phyloP scores from a whole-genome alignment of 2,329 filamentous ascomycete species.

The Clarireedia hainanense region DNA sequence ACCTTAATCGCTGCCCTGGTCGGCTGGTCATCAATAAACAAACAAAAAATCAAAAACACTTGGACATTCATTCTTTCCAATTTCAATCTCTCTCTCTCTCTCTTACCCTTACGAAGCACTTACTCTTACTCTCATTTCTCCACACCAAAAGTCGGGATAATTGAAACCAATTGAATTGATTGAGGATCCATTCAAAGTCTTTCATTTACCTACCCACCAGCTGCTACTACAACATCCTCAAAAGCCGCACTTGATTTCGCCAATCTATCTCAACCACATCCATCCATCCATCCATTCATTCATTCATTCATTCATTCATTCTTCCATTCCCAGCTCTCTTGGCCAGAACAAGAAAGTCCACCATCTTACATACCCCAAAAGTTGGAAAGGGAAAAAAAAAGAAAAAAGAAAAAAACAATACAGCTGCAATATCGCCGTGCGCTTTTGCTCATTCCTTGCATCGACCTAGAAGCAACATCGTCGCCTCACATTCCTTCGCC shows the following conservation, averaged over 20 bases:
- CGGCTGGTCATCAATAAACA: too few relatives aligned
- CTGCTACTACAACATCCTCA: too few relatives aligned
- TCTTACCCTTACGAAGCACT: too few relatives aligned
- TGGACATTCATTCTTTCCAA: neutral
- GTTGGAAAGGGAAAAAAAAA: neutral
- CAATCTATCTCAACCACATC: neutral
- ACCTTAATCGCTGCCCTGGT: too few relatives aligned
- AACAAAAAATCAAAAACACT: too few relatives aligned
- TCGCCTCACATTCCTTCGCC: neutral
- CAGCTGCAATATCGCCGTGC: constrained; percentile 1
- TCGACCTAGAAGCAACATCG: neutral
- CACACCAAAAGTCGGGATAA: neutral
- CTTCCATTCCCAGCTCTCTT: neutral
- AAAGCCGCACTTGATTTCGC: neutral
- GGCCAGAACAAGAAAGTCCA: neutral
- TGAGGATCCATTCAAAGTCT: neutral
- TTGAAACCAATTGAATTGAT: neutral
- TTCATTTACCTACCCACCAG: neutral
- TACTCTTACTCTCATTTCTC: too few relatives aligned
- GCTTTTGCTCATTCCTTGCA: neutral
- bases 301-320: neutral
- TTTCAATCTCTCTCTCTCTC: neutral
- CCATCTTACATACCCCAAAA: too few relatives aligned
- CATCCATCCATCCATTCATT: neutral
- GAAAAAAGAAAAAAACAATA: too few relatives aligned